These are phyloP conservation scores for Lichtheimia corymbifera DNA, from an alignment of 371 early-diverging fungal species.

Conservation along the genomic window DNA sequence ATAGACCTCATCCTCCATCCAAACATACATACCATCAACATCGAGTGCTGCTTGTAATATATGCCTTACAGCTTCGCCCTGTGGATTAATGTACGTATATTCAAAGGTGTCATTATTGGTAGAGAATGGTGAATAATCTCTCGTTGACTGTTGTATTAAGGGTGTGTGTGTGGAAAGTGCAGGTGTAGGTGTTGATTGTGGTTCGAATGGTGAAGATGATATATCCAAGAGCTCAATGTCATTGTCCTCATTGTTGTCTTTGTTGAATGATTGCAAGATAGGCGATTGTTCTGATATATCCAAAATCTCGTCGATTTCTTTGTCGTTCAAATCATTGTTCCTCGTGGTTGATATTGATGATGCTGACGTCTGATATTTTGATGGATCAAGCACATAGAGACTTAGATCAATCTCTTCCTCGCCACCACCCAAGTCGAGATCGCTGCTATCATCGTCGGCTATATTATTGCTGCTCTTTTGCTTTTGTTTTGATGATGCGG, in stretches of 20 bases:
- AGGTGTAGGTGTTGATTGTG: background rate
- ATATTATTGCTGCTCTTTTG: background rate
- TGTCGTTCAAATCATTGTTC: background rate
- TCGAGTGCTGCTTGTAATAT: slow-evolving; percentile 27
- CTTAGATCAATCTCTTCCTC: slow-evolving; percentile 17
- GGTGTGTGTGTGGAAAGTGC: background rate
- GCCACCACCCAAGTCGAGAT: background rate
- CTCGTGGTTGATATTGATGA: background rate
- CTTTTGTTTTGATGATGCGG: background rate
- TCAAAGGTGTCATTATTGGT: background rate
- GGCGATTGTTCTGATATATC: background rate
- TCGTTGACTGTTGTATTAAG: background rate
- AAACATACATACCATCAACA: slow-evolving; percentile 24
- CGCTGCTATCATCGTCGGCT: background rate
- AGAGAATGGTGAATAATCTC: background rate
- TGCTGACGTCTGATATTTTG: slow-evolving; percentile 1
- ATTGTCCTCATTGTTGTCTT: background rate
- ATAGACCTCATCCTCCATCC: background rate
- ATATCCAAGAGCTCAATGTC: background rate
- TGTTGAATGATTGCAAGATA: background rate
- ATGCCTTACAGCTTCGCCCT: slow-evolving; percentile 21
- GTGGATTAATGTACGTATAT: slow-evolving; percentile 37
- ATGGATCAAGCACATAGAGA: slow-evolving; percentile 18
- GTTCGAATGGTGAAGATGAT: background rate
- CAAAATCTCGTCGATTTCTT: slow-evolving; percentile 3